Percentiles rank a stretch among this genome's conserved stretches.
Evolutionary conservation across 805 yeast genomes (phyloP).

Genomic region (Starmera dryadoides): DNA sequence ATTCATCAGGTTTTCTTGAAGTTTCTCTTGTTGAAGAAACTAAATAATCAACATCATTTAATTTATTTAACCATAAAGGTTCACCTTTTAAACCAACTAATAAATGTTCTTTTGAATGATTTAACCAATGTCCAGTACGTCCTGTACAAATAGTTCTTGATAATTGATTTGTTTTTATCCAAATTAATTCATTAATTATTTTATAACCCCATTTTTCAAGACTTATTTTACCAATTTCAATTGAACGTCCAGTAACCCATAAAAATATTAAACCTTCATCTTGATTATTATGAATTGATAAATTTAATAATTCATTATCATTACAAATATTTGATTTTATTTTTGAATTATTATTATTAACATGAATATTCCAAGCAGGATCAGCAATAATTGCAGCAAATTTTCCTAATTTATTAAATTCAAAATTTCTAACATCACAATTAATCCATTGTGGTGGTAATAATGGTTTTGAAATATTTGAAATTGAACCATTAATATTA

Average conservation of each 20-base stretch:
- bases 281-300: slow-evolving; percentile 65
- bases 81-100: slow-evolving; percentile 80
- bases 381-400: slow-evolving; percentile 84
- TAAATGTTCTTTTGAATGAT: slow-evolving; percentile 89
- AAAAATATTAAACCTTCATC: slow-evolving; percentile 76
- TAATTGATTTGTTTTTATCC: slow-evolving; percentile 89
- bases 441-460: slow-evolving; percentile 78
- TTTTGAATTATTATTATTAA: slow-evolving; percentile 25
- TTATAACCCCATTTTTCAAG: slow-evolving; percentile 77
- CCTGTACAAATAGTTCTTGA: slow-evolving; percentile 90
- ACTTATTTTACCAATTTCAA: slow-evolving; percentile 79
- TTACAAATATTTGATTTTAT: slow-evolving; percentile 71
- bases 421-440: slow-evolving; percentile 73
- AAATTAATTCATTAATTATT: slow-evolving; percentile 71
- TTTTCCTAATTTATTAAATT: slow-evolving; percentile 66
- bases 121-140: slow-evolving; percentile 94
- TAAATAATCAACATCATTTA: slow-evolving; percentile 67
- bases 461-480: slow-evolving; percentile 23
- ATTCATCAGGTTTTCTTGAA: slow-evolving; percentile 86
- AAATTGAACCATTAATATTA: slow-evolving; percentile 26
- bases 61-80: slow-evolving; percentile 61
- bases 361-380: slow-evolving; percentile 96
- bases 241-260: slow-evolving; percentile 95
- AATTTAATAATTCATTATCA: slow-evolving; percentile 61
- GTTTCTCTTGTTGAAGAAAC: slow-evolving; percentile 85